phyloP scores from a whole-genome alignment of 2,329 filamentous ascomycete genomes.

The Colletotrichum sansevieriae region DNA sequence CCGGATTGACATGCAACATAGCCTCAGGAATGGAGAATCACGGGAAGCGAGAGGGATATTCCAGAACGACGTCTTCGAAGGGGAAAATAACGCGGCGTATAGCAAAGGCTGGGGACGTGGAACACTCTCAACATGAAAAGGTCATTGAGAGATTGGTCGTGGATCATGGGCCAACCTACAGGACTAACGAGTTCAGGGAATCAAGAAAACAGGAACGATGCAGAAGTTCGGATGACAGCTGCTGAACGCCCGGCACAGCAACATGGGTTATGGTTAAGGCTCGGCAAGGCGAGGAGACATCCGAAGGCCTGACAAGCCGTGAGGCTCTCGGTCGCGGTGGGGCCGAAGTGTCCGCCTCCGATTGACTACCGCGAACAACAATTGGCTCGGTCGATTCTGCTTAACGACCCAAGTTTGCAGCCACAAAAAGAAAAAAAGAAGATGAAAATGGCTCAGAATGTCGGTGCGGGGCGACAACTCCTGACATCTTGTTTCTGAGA shows the following conservation, averaged over 20 bases:
- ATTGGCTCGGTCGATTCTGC: not conserved
- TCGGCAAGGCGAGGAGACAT: constrained; percentile 13
- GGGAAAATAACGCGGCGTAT: not conserved
- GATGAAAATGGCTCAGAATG: not conserved
- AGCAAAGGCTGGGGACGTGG: constrained; percentile 27
- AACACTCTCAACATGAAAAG: not conserved
- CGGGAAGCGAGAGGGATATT: constrained; percentile 9
- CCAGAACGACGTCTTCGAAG: not conserved
- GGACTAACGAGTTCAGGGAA: no score
- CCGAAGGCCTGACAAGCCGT: not conserved
- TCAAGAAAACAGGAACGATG: not conserved
- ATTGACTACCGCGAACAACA: not conserved
- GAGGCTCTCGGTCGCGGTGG: constrained; percentile 25
- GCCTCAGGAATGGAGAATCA: constrained; percentile 18
- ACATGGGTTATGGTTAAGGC: constrained; percentile 21
- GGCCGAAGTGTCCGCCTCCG: constrained; percentile 10
- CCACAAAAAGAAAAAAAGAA: not conserved
- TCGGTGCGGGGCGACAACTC: constrained; percentile 17
- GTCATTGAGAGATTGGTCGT: not conserved
- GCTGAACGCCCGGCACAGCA: not conserved
- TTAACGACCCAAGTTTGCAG: not conserved
- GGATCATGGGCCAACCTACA: no score
- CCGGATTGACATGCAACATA: constrained; percentile 31
- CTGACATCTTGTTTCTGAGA: constrained; percentile 16
- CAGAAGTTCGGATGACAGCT: constrained; percentile 30